Conservation (phyloP, 2,329 filamentous ascomycete genomes). For the Pseudopyricularia cyperi region DNA sequence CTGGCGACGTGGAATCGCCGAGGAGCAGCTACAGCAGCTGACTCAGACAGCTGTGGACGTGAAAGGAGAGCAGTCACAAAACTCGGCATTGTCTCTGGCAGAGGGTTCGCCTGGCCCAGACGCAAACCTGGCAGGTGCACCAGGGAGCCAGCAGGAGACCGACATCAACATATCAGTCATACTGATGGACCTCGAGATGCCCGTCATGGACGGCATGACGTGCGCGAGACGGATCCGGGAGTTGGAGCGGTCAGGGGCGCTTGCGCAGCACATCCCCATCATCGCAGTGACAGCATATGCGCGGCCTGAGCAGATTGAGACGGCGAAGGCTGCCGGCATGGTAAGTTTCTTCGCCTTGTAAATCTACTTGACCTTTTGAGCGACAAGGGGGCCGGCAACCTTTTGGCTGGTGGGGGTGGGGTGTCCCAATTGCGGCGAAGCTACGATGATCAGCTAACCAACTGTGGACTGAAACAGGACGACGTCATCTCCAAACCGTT, state of each 20-base stretch:
- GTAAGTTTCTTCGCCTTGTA: too few relatives aligned
- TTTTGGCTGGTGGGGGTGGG: not conserved
- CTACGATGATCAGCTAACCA: not conserved
- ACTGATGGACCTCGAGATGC: constrained; percentile 70
- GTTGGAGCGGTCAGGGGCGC: constrained; percentile 37
- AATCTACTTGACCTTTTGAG: too few relatives aligned
- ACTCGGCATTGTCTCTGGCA: not conserved
- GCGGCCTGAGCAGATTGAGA: constrained; percentile 43
- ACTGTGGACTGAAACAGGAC: constrained; percentile 19
- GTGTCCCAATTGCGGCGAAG: not conserved
- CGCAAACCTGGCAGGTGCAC: not conserved
- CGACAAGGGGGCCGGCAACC: too few relatives aligned
- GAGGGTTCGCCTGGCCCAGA: not conserved
- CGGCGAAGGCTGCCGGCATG: constrained; percentile 37
- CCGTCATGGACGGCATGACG: constrained; percentile 56
- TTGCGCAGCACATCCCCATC: constrained; percentile 37
- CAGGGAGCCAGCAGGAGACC: not conserved
- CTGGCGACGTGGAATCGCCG: not conserved
- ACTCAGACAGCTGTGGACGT: not conserved
- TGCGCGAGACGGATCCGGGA: constrained; percentile 54
- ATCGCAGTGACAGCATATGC: constrained; percentile 59
- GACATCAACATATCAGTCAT: constrained; percentile 44
- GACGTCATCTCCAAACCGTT: constrained; percentile 62
- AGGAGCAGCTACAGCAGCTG: not conserved
- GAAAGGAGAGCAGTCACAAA: not conserved